Evolutionary conservation across 257 asterid genomes (phyloP), one percentile per base, ranked within the genome.

Genomic region (Scutellaria barbata): DNA sequence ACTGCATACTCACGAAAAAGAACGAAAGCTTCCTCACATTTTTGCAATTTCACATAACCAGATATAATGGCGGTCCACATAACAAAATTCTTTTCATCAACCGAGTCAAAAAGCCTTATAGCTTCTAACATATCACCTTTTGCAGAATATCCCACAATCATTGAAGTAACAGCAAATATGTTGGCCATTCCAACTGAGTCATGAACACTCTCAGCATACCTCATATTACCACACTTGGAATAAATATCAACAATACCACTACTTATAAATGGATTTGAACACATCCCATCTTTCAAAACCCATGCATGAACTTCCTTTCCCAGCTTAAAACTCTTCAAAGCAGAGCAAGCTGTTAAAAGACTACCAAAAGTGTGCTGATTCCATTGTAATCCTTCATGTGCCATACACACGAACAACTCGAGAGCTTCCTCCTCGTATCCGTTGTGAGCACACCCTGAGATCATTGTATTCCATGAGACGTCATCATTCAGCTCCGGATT

Each of bases 381-480:
- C 87, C 88, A 81, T 16, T 37, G 46, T 70, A 73, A 85, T 22
- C 93, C 96, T 67, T 76, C 81, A 45, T 68, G 62, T 3, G 71
- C 77, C 99, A 94, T 91, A 47, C 52, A 50, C 61, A 63, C 81
- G 77, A 91, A 89, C 75, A 88, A 41, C 76, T 74, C 81, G 5
- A 94, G 40, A 10, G 96, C 90, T 74, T 87, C 90, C 47, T 74
- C 78, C 52, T 81, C 88, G 3, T 58, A 72, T 69, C 95, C 96
- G 10, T 91, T 84, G 64, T 85, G 96, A 12, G 84, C 86, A 66
- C 62, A 84, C 14, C 96, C 96, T 0, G 92, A 79, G 58, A 94
- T 89, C 89, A 94, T 79, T 1, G 97, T 94, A 66, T 94, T 91
- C 96, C 96, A 91, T 16, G 99, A 85, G 16, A 89, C 90, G 8